Evolutionary conservation across 805 yeast species (phyloP).

Genomic region (Wickerhamomyces mucosus): DNA sequence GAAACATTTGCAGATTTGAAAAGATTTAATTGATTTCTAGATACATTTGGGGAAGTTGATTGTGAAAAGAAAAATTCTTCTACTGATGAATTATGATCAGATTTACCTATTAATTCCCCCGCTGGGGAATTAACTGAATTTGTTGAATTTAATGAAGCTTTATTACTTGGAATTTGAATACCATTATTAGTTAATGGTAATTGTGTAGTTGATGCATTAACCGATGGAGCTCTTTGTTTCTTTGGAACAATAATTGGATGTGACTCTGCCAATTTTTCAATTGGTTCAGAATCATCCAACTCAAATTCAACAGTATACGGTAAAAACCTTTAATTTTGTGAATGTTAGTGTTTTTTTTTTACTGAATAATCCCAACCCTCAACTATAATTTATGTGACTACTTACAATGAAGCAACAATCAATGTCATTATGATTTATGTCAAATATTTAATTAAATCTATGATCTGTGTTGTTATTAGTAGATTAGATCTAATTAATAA

Average conservation of each 20-base stretch:
- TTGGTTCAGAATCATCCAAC: constrained; percentile 21
- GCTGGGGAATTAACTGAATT: not conserved
- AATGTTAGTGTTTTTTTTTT: not conserved
- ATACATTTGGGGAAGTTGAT: constrained; percentile 7
- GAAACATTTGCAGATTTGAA: not conserved
- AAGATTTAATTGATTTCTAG: constrained; percentile 2
- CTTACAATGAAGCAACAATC: constrained; percentile 61
- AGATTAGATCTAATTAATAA: too few relatives aligned
- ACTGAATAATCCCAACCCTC: not conserved
- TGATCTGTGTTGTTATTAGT: too few relatives aligned
- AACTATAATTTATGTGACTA: constrained; percentile 18
- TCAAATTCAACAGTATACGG: constrained; percentile 66
- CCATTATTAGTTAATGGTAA: constrained; percentile 9
- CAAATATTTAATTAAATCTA: not conserved
- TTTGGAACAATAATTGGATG: constrained; percentile 13
- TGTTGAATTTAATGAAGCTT: not conserved
- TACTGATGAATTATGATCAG: constrained; percentile 13
- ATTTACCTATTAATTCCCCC: constrained; percentile 2
- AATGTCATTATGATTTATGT: constrained; percentile 40
- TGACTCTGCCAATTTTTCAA: constrained; percentile 21
- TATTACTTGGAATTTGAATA: not conserved
- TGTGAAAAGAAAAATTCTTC: constrained; percentile 18
- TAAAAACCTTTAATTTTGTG: constrained; percentile 34
- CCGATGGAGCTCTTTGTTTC: constrained; percentile 7
- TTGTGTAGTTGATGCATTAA: constrained; percentile 8